Evolutionary conservation across 805 yeast species (phyloP), one percentile per base, ranked within the genome.

Genomic region (Dipodascopsis tothii): DNA sequence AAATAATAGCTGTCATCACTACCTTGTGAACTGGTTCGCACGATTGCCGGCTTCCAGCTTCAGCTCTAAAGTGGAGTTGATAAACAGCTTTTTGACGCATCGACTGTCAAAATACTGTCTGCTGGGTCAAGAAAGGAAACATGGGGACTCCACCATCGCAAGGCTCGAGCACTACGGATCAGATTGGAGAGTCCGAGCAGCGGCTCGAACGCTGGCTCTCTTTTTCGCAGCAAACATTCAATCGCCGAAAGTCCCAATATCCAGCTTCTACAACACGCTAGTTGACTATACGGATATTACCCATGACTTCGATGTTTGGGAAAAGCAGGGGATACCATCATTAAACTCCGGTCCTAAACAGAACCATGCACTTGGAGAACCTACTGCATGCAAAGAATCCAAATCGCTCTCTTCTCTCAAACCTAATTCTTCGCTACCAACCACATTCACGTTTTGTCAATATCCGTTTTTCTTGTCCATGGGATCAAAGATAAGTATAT

Each of bases 281-380:
- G 81, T 83, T 2, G 97, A 90, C 60, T 84, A 71, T 59, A 78
- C 85, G 20, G 84, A 84, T 55, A 71, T 84, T 27, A 77, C 72
- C 44, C 73, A 77, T 43, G 98, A 90, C 62, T 92, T 82, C 63
- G 94, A 84, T 54, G 69, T 75, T 0, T 90, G 96, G 96, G 84
- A 80, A 50, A 59, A 51, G 35, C 48, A 46, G 16, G 47, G 49
- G 2, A 45, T 48, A 9, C 35, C 46, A 25, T 23, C 30, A 32
- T 21, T 41, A 33, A 25, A 35, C n/a, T 28, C 23, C 21, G 28
- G 48, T 14, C 39, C 43, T 27, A 17, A 33, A 37, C 11, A n/a
- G n/a, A n/a, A n/a, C n/a, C n/a, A n/a, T n/a, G n/a, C n/a, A n/a
- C n/a, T n/a, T n/a, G n/a, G n/a, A n/a, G n/a, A n/a, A n/a, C n/a